Conservation (phyloP, 2,329 filamentous ascomycete genomes). For the Thelonectria rubi region DNA sequence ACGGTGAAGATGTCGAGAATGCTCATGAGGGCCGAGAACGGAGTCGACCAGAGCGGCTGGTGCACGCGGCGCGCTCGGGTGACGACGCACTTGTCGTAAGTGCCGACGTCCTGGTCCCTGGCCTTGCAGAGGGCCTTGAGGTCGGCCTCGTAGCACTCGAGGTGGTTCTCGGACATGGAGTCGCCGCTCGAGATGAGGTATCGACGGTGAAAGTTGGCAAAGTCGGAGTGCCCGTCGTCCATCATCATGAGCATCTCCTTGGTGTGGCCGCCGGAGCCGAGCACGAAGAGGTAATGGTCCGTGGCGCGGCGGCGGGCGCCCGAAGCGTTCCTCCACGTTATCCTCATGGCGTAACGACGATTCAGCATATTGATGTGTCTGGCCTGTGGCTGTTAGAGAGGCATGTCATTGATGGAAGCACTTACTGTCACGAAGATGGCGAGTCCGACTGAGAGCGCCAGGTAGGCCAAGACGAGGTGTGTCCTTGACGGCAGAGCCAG, state of each 20-base stretch:
- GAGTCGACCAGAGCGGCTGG: conserved; percentile 79
- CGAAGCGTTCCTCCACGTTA: conserved; percentile 26
- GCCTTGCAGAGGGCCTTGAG: conserved; percentile 39
- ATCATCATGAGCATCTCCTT: conserved; percentile 94
- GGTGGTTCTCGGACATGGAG: conserved; percentile 68
- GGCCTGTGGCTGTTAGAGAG: conserved; percentile 34
- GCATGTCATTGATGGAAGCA: not conserved
- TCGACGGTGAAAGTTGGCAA: conserved; percentile 71
- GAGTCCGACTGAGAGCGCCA: conserved; percentile 35
- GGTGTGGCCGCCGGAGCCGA: conserved; percentile 94
- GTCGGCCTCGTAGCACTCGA: conserved; percentile 63
- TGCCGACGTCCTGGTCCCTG: conserved; percentile 48
- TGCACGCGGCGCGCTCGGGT: conserved; percentile 83
- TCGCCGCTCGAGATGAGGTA: conserved; percentile 86
- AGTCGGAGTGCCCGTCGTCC: conserved; percentile 62
- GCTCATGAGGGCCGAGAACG: conserved; percentile 72
- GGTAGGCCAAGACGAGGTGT: conserved; percentile 25
- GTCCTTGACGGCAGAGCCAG: conserved; percentile 14
- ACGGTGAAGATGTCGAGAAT: conserved; percentile 69
- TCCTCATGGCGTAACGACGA: conserved; percentile 28
- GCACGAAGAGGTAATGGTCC: conserved; percentile 77
- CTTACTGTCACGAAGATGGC: conserved; percentile 46
- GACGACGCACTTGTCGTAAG: conserved; percentile 73
- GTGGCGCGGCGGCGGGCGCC: conserved; percentile 19
- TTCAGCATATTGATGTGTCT: conserved; percentile 44